Conservation (phyloP, 805 yeast genomes). For the Candida insectalens region DNA sequence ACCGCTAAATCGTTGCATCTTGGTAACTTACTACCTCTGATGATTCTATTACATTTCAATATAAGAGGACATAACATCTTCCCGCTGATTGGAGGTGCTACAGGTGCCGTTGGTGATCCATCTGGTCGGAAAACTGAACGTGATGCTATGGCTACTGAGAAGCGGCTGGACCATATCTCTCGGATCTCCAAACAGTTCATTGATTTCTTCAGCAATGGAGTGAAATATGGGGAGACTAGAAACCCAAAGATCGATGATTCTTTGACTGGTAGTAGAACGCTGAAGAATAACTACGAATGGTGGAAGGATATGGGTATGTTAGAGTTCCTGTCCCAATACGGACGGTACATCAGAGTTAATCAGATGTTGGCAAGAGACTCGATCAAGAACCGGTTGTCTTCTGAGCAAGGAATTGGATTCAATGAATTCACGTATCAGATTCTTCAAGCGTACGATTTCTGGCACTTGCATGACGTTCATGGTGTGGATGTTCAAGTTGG, state of each 20-base stretch:
- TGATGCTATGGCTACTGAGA: slow-evolving; percentile 38
- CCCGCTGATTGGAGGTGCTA: slow-evolving; percentile 88
- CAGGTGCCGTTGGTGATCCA: slow-evolving; percentile 95
- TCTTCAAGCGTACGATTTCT: slow-evolving; percentile 89
- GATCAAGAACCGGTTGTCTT: slow-evolving; percentile 60
- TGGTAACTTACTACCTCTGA: slow-evolving; percentile 82
- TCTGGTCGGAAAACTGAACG: slow-evolving; percentile 84
- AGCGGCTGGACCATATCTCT: slow-evolving; percentile 45
- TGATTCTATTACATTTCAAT: slow-evolving; percentile 76
- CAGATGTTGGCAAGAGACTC: slow-evolving; percentile 88
- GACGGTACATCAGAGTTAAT: slow-evolving; percentile 69
- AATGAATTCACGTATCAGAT: slow-evolving; percentile 92
- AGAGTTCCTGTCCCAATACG: slow-evolving; percentile 68
- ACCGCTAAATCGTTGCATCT: slow-evolving; percentile 83
- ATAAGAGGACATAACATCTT: slow-evolving; percentile 79
- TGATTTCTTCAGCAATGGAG: slow-evolving; percentile 51
- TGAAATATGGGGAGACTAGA: slow-evolving; percentile 49
- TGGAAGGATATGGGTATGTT: slow-evolving; percentile 72
- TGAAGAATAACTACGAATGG: slow-evolving; percentile 70
- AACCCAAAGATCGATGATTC: slow-evolving; percentile 13
- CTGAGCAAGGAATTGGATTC: slow-evolving; percentile 76
- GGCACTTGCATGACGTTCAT: slow-evolving; percentile 55
- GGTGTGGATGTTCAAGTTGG: slow-evolving; percentile 76
- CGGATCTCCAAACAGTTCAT: slow-evolving; percentile 55
- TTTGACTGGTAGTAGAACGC: slow-evolving; percentile 10